Base-by-base conservation (phyloP, 768 basidiomycete species). In the Russula virescens region DNA sequence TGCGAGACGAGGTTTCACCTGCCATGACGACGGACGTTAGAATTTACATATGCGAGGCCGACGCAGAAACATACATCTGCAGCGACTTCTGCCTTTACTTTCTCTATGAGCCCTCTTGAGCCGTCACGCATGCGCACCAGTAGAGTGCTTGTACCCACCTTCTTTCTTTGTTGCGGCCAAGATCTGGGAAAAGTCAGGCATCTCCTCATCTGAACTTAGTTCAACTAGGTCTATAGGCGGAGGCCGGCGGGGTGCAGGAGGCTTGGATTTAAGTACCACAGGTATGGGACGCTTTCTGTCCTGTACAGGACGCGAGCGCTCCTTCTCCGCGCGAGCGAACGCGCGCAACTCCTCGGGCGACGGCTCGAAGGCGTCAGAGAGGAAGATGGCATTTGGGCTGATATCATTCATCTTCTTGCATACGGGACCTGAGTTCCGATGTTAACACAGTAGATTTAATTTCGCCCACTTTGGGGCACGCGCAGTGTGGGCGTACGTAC, bases 321-420 rank as follows among this genome's bases (percentile, higher is more conserved):
- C 51, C 46, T 63, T 45, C 57, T 63, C 28, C 58, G 69, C 70
- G n/a, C 75, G 75, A 18, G 73, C 71, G 21, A 79, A 75, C 5
- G 74, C 69, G 16, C 71, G 71, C 10, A 89, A 68, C 59, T 89
- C 86, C 42, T 84, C 80, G 3, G 79, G 78, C 0, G 82, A 77
- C 0, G 90, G 88, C 68, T 87, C 82, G 68, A 94, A 93, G 0
- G 88, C 88, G 2, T 74, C 71, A 1, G 84, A 78, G 49, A 77
- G 78, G 79, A 88, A 94, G 31, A 86, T 73, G 57, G 79, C 80
- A 28, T 73, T 72, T 10, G 76, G 73, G 9, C 74, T 73, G 19
- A 83, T 75, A 63, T 88, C 83, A 57, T 81, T 79, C 78, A 85
- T 84, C 68, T 79, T 79, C 69, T 84, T 83, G 74, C 91, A 94